phyloP scores from a whole-genome alignment of 148 eudicot genomes.

The Rhododendron molle region DNA sequence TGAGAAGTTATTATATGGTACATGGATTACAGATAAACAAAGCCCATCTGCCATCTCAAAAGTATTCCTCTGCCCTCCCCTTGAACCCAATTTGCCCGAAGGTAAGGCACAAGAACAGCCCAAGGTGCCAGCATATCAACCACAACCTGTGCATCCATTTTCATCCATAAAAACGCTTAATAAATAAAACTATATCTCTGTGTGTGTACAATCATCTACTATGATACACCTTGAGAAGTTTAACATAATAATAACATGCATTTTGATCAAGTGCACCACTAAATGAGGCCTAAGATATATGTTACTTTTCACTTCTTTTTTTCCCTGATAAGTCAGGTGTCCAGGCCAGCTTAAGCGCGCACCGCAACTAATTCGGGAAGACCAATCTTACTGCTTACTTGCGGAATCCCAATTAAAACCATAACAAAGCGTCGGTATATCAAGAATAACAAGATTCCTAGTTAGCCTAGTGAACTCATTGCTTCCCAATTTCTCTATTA shows the following conservation, averaged over 20 bases:
- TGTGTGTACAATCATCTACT: neutral
- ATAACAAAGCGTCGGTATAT: no score
- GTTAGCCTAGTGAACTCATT: no score
- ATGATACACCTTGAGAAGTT: neutral
- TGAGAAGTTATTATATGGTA: neutral
- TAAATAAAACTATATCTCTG: neutral
- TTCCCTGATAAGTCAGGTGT: no score
- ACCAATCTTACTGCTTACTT: no score
- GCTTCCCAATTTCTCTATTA: no score
- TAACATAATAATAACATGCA: neutral
- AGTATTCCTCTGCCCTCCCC: slow-evolving; percentile 93
- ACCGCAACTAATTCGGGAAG: no score
- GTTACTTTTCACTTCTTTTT: neutral
- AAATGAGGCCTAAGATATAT: neutral
- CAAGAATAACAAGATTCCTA: no score
- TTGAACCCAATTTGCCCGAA: slow-evolving; percentile 99
- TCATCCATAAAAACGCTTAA: neutral
- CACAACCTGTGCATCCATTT: slow-evolving; percentile 58
- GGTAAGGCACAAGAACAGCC: slow-evolving; percentile 73
- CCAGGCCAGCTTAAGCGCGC: no score
- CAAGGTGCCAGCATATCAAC: slow-evolving; percentile 84
- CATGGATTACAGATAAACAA: slow-evolving; percentile 5
- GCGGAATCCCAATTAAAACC: no score
- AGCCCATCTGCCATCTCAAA: slow-evolving; percentile 27
- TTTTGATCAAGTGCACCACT: neutral